Percentiles rank a stretch among this genome's conserved stretches.
These are phyloP conservation scores for Cercospora nicotianae DNA, from an alignment of 2,329 filamentous ascomycete genomes.

Conservation along the genomic window DNA sequence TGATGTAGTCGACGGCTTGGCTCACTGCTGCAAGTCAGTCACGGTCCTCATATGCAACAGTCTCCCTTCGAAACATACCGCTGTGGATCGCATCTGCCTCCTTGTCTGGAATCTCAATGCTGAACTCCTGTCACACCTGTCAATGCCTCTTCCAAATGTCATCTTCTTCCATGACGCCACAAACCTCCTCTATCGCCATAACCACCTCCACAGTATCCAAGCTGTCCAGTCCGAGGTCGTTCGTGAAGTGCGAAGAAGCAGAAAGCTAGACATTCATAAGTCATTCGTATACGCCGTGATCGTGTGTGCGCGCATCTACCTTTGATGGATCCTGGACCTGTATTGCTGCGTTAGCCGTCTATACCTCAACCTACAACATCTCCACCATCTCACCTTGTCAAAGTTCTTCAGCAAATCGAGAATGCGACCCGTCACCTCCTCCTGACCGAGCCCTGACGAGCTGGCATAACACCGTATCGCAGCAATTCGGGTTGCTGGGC, in stretches of 20 bases:
- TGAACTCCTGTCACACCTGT: slow-evolving; percentile 61
- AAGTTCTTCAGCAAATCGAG: slow-evolving; percentile 91
- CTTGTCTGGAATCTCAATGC: slow-evolving; percentile 98
- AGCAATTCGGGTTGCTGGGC: slow-evolving; percentile 64
- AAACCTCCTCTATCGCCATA: slow-evolving; percentile 98
- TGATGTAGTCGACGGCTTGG: slow-evolving; percentile 92
- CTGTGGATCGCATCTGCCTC: slow-evolving; percentile 93
- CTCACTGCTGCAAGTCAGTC: slow-evolving; percentile 64
- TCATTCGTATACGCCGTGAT: neutral
- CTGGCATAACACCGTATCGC: slow-evolving; percentile 84
- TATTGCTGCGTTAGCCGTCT: slow-evolving; percentile 26
- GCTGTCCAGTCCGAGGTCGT: slow-evolving; percentile 95
- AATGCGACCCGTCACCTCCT: slow-evolving; percentile 89
- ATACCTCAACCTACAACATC: neutral
- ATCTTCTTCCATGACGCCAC: slow-evolving; percentile 43
- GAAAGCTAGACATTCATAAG: slow-evolving; percentile 64
- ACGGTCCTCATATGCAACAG: neutral
- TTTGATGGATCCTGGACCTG: slow-evolving; percentile 64
- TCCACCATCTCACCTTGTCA: slow-evolving; percentile 70
- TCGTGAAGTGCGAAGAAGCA: slow-evolving; percentile 83
- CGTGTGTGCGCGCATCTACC: slow-evolving; percentile 43
- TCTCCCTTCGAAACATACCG: slow-evolving; percentile 58
- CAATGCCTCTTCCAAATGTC: slow-evolving; percentile 48
- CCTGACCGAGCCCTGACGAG: slow-evolving; percentile 71
- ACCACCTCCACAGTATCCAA: slow-evolving; percentile 99